Evolutionary conservation across 139 green algal species (phyloP).

Genomic region (Coelastrella sp.): DNA sequence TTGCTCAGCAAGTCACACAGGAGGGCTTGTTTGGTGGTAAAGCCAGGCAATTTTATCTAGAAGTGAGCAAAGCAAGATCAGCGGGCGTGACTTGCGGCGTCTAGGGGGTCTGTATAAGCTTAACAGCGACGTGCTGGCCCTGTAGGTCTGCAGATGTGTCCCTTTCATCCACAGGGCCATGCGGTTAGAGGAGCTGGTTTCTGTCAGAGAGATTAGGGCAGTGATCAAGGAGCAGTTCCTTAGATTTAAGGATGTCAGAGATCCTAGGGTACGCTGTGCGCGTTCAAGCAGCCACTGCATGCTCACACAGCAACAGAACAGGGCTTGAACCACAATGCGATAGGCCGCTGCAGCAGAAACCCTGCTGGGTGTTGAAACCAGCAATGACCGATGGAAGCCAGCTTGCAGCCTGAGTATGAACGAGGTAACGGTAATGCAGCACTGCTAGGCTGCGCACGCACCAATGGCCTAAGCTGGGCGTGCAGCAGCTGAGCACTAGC

Average conservation of each 20-base stretch:
- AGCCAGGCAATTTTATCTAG: conserved; percentile 61
- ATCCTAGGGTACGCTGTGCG: conserved; percentile 53
- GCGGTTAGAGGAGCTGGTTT: conserved; percentile 67
- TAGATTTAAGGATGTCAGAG: conserved; percentile 67
- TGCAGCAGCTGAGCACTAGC: background rate
- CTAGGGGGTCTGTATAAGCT: background rate
- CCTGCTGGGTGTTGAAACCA: no score
- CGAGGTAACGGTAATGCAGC: no score
- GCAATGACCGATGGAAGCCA: no score
- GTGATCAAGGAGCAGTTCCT: conserved; percentile 68
- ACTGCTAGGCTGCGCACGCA: no score
- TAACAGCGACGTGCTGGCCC: no score
- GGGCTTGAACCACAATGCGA: no score
- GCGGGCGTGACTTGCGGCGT: background rate
- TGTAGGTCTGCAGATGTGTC: conserved; percentile 70
- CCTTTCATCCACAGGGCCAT: conserved; percentile 70
- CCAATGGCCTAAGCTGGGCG: background rate
- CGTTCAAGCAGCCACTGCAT: background rate
- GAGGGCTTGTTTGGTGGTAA: conserved; percentile 56
- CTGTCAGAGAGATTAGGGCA: conserved; percentile 57
- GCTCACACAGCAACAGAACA: no score
- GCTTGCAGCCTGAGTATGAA: no score
- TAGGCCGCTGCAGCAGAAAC: no score
- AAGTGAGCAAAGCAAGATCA: conserved; percentile 30
- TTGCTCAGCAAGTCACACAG: conserved; percentile 45